Conservation (phyloP, 768 basidiomycete genomes). For the Leccinellum rugosiceps region DNA sequence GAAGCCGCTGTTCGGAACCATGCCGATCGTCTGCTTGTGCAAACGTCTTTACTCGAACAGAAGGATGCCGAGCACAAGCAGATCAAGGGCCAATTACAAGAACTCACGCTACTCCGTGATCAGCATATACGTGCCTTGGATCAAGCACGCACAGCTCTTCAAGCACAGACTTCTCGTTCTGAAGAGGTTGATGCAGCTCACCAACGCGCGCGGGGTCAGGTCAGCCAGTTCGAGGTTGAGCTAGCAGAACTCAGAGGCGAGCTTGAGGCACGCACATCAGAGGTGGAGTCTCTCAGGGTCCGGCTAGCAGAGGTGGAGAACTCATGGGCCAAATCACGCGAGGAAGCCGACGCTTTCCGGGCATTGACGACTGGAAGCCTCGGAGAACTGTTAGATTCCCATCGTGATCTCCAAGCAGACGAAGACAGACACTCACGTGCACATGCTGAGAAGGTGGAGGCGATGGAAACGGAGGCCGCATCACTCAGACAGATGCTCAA, state of each 20-base stretch:
- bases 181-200: slow-evolving; percentile 77
- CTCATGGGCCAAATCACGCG: slow-evolving; percentile 86
- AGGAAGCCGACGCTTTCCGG: slow-evolving; percentile 89
- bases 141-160: slow-evolving; percentile 75
- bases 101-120: slow-evolving; percentile 66
- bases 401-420: slow-evolving; percentile 79
- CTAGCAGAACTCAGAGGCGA: slow-evolving; percentile 78
- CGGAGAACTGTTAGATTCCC: slow-evolving; percentile 84
- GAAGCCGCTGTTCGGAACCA: slow-evolving; percentile 75
- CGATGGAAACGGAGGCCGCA: slow-evolving; percentile 72
- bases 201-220: slow-evolving; percentile 65
- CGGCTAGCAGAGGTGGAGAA: slow-evolving; percentile 81
- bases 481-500: slow-evolving; percentile 79
- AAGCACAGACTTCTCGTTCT: slow-evolving; percentile 71
- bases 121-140: slow-evolving; percentile 87
- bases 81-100: slow-evolving; percentile 65
- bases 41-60: slow-evolving; percentile 73
- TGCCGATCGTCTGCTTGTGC: slow-evolving; percentile 65
- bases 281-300: slow-evolving; percentile 65
- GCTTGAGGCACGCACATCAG: slow-evolving; percentile 68
- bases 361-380: slow-evolving; percentile 83
- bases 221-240: slow-evolving; percentile 70
- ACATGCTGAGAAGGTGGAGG: slow-evolving; percentile 78
- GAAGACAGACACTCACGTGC: slow-evolving; percentile 74
- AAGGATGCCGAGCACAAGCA: slow-evolving; percentile 73